Evolutionary conservation across 2,329 filamentous ascomycete genomes (phyloP).

Genomic region (Dissoconium aciculare): DNA sequence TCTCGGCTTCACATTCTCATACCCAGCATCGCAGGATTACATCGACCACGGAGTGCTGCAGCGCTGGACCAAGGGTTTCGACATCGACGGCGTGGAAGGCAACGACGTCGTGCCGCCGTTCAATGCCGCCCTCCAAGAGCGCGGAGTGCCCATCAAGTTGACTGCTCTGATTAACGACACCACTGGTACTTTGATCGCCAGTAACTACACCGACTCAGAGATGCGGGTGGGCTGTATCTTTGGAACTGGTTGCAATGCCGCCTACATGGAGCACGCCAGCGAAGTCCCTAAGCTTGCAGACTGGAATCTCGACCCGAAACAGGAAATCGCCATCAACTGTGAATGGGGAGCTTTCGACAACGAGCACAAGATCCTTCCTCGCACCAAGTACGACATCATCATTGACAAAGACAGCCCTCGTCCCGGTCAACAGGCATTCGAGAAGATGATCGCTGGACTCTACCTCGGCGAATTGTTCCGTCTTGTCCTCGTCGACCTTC

Average conservation of each 20-base stretch:
- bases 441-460: slow-evolving; percentile 33
- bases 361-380: slow-evolving; percentile 72
- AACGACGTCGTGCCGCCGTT: slow-evolving; percentile 81
- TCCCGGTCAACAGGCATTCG: slow-evolving; percentile 32
- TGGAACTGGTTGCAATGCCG: slow-evolving; percentile 93
- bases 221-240: slow-evolving; percentile 98
- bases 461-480: slow-evolving; percentile 34
- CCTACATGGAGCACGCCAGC: slow-evolving; percentile 89
- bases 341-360: slow-evolving; percentile 97
- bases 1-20: slow-evolving; percentile 91
- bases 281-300: slow-evolving; percentile 87
- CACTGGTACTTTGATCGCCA: slow-evolving; percentile 90
- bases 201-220: slow-evolving; percentile 81
- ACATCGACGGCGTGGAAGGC: slow-evolving; percentile 83
- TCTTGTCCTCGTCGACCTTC: slow-evolving; percentile 33
- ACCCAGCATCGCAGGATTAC: slow-evolving; percentile 83
- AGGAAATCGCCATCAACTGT: slow-evolving; percentile 89
- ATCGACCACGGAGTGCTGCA: slow-evolving; percentile 87
- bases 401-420: slow-evolving; percentile 32
- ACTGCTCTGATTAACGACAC: slow-evolving; percentile 95
- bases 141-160: slow-evolving; percentile 81
- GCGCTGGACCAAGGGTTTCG: slow-evolving; percentile 95
- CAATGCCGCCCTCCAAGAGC: slow-evolving; percentile 57
- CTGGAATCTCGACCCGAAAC: slow-evolving; percentile 60
- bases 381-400: slow-evolving; percentile 48